Conservation (phyloP, 2,329 filamentous ascomycete species). For the Cryoendolithus antarcticus region DNA sequence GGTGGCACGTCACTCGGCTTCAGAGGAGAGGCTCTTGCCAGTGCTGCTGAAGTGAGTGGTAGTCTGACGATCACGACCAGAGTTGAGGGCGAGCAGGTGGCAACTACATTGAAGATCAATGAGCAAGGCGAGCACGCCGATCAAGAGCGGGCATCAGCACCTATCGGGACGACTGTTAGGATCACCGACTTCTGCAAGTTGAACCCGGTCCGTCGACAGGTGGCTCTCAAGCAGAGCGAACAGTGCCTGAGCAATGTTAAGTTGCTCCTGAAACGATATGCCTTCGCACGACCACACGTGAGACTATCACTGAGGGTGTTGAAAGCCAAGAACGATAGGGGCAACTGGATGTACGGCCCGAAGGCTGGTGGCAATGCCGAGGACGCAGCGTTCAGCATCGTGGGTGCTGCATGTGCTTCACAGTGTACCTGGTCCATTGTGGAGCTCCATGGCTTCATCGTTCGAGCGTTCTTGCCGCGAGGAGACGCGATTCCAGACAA, state of each 20-base stretch:
- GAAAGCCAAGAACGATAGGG: conserved; percentile 38
- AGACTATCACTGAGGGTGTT: conserved; percentile 49
- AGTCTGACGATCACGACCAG: conserved; percentile 50
- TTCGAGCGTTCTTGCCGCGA: conserved; percentile 49
- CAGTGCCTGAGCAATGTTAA: conserved; percentile 48
- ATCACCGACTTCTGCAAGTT: conserved; percentile 46
- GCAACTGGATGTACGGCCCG: conserved; percentile 53
- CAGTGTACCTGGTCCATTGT: conserved; percentile 38
- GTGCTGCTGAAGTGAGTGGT: conserved; percentile 47
- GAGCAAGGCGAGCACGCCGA: conserved; percentile 32
- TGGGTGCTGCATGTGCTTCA: conserved; percentile 44
- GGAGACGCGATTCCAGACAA: conserved; percentile 31
- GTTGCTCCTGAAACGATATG: conserved; percentile 50
- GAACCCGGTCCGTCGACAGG: conserved; percentile 52
- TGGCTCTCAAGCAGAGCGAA: conserved; percentile 43
- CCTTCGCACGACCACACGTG: conserved; percentile 51
- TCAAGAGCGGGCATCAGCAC: conserved; percentile 38
- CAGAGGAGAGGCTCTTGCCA: conserved; percentile 61
- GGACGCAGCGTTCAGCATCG: conserved; percentile 49
- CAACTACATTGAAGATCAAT: conserved; percentile 39
- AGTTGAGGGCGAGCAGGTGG: conserved; percentile 48
- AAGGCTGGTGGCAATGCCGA: conserved; percentile 36
- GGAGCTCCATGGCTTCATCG: conserved; percentile 28
- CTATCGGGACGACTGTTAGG: conserved; percentile 57
- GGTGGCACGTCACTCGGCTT: conserved; percentile 58